A percentile compares a stretch with the other conserved stretches of the same genome.
Conservation (phyloP, 495 filamentous ascomycete species). For the Penicillium mononematosum region DNA sequence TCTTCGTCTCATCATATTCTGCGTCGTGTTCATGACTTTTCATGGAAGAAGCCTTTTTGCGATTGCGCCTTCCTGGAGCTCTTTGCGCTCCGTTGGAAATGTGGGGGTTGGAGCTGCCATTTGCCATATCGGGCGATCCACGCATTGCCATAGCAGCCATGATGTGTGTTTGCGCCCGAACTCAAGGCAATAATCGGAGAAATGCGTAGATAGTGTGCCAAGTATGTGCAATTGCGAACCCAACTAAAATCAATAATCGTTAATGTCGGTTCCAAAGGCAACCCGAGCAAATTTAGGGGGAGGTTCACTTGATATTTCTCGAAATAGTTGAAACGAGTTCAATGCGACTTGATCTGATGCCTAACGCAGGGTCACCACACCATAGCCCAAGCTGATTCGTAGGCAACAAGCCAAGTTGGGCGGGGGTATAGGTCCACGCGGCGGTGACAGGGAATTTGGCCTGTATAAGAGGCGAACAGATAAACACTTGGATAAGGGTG, state of each 20-base stretch:
- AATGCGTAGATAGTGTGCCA: not conserved
- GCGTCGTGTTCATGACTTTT: constrained; percentile 11
- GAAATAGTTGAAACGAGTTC: not conserved
- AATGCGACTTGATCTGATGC: constrained; percentile 27
- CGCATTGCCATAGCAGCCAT: constrained; percentile 26
- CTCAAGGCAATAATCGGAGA: not conserved
- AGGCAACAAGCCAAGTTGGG: constrained; percentile 6
- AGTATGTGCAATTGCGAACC: constrained; percentile 17
- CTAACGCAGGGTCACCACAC: constrained; percentile 24
- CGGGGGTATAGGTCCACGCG: constrained; percentile 1
- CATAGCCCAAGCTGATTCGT: constrained; percentile 16
- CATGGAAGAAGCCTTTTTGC: constrained; percentile 4
- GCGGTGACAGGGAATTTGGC: constrained; percentile 13
- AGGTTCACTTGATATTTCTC: not conserved
- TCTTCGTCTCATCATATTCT: constrained; percentile 6
- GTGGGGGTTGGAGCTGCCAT: constrained; percentile 13
- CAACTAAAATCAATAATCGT: not conserved
- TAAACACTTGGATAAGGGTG: not conserved
- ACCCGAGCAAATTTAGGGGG: not conserved
- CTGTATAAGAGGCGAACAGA: not conserved
- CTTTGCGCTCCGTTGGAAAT: constrained; percentile 13
- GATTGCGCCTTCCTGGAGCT: constrained; percentile 16
- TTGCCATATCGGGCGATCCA: constrained; percentile 26
- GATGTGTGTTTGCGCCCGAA: not conserved
- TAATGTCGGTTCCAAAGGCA: constrained; percentile 1